phyloP scores from a whole-genome alignment of 1,284 basidiomycete genomes.

The Somion occarium region DNA sequence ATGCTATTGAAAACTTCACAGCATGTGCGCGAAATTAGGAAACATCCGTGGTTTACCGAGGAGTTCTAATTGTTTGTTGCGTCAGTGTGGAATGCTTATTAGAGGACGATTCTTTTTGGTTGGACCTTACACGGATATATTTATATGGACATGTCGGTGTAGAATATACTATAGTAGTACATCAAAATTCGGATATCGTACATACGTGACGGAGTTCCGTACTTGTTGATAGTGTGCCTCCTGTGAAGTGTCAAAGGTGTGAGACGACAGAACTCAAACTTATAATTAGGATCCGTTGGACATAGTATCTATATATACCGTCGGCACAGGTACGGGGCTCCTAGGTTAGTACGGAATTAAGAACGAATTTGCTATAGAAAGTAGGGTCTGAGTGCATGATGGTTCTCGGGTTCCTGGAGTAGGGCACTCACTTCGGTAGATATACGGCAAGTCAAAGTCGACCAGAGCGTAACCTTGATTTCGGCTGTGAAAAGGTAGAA shows the following conservation, averaged over 20 bases:
- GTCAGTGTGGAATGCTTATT: too few relatives aligned
- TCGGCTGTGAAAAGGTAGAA: not conserved
- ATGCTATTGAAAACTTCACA: not conserved
- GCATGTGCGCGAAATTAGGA: too few relatives aligned
- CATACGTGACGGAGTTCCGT: too few relatives aligned
- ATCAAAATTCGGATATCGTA: too few relatives aligned
- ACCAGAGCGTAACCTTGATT: not conserved
- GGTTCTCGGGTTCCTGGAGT: not conserved
- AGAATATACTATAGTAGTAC: too few relatives aligned
- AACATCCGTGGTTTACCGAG: too few relatives aligned
- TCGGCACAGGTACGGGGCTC: not conserved
- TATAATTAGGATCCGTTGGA: not conserved
- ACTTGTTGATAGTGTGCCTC: too few relatives aligned
- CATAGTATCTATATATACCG: not conserved
- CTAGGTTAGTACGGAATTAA: not conserved
- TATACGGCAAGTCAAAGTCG: not conserved
- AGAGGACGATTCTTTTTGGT: too few relatives aligned
- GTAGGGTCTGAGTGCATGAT: not conserved
- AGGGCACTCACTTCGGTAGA: not conserved
- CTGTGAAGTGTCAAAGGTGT: not conserved
- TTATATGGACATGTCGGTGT: too few relatives aligned
- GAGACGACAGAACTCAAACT: not conserved
- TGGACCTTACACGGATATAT: too few relatives aligned
- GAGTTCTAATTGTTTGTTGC: too few relatives aligned
- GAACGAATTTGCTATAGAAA: not conserved